Conservation (phyloP, 768 basidiomycete species). For the Kwoniella heveanensis region DNA sequence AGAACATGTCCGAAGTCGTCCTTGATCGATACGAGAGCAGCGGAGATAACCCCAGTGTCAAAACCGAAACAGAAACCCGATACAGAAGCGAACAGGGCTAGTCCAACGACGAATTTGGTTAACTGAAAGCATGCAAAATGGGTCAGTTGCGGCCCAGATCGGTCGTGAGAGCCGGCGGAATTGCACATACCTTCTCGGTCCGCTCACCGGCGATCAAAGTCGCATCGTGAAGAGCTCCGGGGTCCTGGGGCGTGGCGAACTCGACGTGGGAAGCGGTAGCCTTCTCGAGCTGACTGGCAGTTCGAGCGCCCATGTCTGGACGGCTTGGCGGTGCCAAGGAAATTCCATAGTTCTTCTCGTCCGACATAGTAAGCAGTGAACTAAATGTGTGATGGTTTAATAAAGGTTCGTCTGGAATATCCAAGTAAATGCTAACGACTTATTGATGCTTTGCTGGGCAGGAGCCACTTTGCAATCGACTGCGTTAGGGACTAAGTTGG, state of each 20-base stretch:
- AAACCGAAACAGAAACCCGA: conserved; percentile 48
- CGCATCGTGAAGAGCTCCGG: conserved; percentile 24
- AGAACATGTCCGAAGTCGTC: conserved; percentile 40
- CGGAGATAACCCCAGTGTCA: conserved; percentile 46
- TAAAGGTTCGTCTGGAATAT: not conserved
- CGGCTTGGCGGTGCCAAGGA: not conserved
- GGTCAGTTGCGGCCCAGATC: too few relatives aligned
- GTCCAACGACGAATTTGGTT: conserved; percentile 27
- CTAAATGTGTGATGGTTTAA: too few relatives aligned
- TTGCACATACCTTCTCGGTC: conserved; percentile 30
- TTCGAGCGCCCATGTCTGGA: not conserved
- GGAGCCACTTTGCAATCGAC: too few relatives aligned
- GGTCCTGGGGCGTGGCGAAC: conserved; percentile 3
- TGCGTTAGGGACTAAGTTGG: too few relatives aligned
- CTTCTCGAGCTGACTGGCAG: conserved; percentile 25
- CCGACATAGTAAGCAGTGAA: not conserved
- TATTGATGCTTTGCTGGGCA: too few relatives aligned
- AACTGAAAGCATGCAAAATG: conserved; percentile 24
- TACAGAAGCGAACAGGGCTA: conserved; percentile 34
- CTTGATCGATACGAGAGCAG: conserved; percentile 35
- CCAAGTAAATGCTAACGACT: too few relatives aligned
- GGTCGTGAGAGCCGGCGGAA: not conserved
- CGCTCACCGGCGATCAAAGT: conserved; percentile 35
- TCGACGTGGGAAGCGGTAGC: conserved; percentile 22
- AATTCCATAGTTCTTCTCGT: conserved; percentile 19